phyloP scores from a whole-genome alignment of 495 filamentous ascomycete genomes.

The Hypoxylon rickii region DNA sequence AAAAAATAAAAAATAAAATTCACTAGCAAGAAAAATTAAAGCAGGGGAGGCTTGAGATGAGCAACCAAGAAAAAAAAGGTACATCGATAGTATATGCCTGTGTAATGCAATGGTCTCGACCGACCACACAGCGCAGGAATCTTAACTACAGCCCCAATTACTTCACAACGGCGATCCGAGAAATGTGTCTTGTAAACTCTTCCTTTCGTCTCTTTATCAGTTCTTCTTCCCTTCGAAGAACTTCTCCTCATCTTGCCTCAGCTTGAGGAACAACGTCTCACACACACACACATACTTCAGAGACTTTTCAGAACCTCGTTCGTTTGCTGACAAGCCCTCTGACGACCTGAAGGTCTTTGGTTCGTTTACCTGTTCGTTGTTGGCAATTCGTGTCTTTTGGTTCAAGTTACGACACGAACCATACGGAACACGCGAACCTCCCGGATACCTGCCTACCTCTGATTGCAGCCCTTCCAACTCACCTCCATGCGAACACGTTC shows the following conservation, averaged over 20 bases:
- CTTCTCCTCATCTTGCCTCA: constrained; percentile 36
- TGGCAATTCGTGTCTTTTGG: constrained; percentile 31
- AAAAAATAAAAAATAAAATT: constrained; percentile 6
- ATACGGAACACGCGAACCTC: constrained; percentile 39
- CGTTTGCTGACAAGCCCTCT: constrained; percentile 38
- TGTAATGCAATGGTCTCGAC: constrained; percentile 40
- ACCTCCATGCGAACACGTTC: constrained; percentile 54
- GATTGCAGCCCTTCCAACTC: constrained; percentile 47
- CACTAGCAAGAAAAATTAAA: constrained; percentile 31
- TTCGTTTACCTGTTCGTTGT: constrained; percentile 30
- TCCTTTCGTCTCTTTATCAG: constrained; percentile 38
- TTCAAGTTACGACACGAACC: constrained; percentile 36
- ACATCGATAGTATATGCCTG: constrained; percentile 39
- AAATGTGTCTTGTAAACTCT: constrained; percentile 36
- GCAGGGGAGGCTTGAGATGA: constrained; percentile 35
- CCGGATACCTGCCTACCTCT: constrained; percentile 45
- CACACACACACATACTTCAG: constrained; percentile 35
- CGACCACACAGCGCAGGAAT: constrained; percentile 36
- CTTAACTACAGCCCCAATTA: constrained; percentile 37
- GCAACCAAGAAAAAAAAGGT: constrained; percentile 40
- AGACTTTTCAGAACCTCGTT: constrained; percentile 21
- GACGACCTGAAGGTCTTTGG: constrained; percentile 34
- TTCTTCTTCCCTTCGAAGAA: constrained; percentile 34
- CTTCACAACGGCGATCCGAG: constrained; percentile 35
- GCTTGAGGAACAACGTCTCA: constrained; percentile 43